Percentiles rank a stretch among this genome's conserved stretches.
Evolutionary conservation across 1,284 basidiomycete species (phyloP).

Genomic region (Boletus smithii): DNA sequence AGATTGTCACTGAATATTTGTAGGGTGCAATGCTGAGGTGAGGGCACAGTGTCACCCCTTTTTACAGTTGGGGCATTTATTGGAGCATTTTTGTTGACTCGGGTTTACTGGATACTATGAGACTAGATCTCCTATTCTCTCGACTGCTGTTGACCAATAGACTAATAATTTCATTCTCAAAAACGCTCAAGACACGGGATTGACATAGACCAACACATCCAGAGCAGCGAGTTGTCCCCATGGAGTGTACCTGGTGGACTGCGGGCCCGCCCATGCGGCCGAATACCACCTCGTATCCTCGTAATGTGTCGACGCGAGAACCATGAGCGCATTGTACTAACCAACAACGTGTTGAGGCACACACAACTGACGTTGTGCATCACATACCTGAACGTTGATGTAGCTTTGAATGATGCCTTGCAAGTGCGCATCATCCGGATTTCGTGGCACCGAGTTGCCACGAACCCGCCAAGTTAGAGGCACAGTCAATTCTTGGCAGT

Average conservation of each 20-base stretch:
- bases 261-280: slow-evolving; percentile 5
- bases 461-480: slow-evolving; percentile 13
- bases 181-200: not conserved
- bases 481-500: slow-evolving; percentile 2
- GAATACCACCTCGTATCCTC: slow-evolving; percentile 11
- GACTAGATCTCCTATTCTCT: no score
- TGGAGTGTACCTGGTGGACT: slow-evolving; percentile 3
- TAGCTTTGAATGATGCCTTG: slow-evolving; percentile 44
- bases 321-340: slow-evolving; percentile 8
- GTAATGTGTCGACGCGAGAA: slow-evolving; percentile 6
- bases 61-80: no score
- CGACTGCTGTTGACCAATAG: no score
- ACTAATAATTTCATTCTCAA: no score
- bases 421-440: slow-evolving; percentile 35
- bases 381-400: slow-evolving; percentile 45
- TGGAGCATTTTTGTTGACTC: no score
- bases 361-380: not conserved
- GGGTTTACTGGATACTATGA: no score
- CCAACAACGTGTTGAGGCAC: not conserved
- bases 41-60: no score
- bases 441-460: slow-evolving; percentile 29
- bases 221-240: slow-evolving; percentile 13
- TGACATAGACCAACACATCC: slow-evolving; percentile 11
- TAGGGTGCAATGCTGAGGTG: no score
- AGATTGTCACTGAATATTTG: no score